These are phyloP conservation scores for Ampelocalamus luodianensis DNA, from an alignment of 176 grass and related monocot species.

Conservation along the genomic window DNA sequence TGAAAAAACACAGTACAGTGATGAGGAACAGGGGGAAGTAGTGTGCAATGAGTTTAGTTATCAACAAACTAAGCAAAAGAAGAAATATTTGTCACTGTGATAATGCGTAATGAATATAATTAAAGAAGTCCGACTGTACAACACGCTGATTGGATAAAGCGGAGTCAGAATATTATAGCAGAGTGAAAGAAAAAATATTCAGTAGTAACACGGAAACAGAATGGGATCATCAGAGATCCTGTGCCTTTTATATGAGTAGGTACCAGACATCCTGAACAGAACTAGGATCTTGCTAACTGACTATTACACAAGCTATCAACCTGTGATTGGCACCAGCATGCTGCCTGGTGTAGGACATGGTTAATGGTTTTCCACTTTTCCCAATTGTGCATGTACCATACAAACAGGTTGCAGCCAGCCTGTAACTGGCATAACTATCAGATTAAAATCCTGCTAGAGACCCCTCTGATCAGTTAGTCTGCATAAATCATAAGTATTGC, in stretches of 20 bases:
- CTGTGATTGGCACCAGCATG: conserved; percentile 22
- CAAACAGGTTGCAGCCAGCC: background rate
- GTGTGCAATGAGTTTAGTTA: background rate
- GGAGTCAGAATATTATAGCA: background rate
- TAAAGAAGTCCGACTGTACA: background rate
- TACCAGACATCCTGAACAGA: background rate
- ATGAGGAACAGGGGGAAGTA: conserved; percentile 38
- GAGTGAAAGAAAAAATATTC: background rate
- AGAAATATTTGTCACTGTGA: background rate
- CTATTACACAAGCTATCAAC: background rate
- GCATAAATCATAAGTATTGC: background rate
- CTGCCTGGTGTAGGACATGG: background rate
- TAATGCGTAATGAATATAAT: background rate
- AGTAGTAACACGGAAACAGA: background rate
- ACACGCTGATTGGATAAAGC: background rate
- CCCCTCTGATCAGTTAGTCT: conserved; percentile 7
- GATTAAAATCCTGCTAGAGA: background rate
- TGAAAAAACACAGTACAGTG: conserved; percentile 47
- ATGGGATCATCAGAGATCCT: background rate
- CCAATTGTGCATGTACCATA: background rate
- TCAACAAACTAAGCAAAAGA: conserved; percentile 35
- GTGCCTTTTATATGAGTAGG: background rate
- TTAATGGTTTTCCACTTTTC: conserved; percentile 3
- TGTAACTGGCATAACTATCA: background rate
- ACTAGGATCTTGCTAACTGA: background rate